Conservation (phyloP, 202 grass and related monocot genomes). For the Zoysia matrella region DNA sequence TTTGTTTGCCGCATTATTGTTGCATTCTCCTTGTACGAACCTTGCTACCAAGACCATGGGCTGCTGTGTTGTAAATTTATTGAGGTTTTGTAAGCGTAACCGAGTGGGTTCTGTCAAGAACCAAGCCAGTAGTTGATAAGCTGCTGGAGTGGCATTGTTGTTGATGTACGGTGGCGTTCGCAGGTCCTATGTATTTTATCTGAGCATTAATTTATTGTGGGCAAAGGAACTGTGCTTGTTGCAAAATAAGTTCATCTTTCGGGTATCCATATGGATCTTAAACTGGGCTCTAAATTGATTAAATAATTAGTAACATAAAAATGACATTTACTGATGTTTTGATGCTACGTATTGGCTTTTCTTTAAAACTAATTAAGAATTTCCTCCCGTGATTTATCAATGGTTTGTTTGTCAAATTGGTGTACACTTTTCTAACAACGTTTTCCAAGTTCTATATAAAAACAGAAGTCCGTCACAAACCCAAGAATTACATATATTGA, state of each 20-base stretch:
- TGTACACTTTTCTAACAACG: not conserved
- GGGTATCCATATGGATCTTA: not conserved
- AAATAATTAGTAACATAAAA: not conserved
- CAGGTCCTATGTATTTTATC: slow-evolving; percentile 41
- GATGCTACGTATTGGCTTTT: not conserved
- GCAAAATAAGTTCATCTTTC: not conserved
- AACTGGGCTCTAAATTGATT: not conserved
- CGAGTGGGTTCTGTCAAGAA: slow-evolving; percentile 37
- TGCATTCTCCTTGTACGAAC: slow-evolving; percentile 54
- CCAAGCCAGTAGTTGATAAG: slow-evolving; percentile 31
- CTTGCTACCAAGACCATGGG: slow-evolving; percentile 31
- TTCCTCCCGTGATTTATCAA: not conserved
- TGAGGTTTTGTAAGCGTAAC: slow-evolving; percentile 51
- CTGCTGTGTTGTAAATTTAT: slow-evolving; percentile 47
- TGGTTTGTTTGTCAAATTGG: not conserved
- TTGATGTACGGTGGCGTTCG: slow-evolving; percentile 27
- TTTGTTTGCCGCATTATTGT: slow-evolving; percentile 66
- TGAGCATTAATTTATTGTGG: slow-evolving; percentile 42
- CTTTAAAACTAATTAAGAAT: not conserved
- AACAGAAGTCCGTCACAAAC: not conserved
- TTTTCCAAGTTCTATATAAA: not conserved
- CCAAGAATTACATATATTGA: not conserved
- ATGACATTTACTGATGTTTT: not conserved
- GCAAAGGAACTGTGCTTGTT: slow-evolving; percentile 13
- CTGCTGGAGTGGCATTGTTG: slow-evolving; percentile 47